A percentile compares a stretch with the other conserved stretches of the same genome.
Conservation (phyloP, 2,329 filamentous ascomycete genomes). For the Aspergillus pseudonomiae region DNA sequence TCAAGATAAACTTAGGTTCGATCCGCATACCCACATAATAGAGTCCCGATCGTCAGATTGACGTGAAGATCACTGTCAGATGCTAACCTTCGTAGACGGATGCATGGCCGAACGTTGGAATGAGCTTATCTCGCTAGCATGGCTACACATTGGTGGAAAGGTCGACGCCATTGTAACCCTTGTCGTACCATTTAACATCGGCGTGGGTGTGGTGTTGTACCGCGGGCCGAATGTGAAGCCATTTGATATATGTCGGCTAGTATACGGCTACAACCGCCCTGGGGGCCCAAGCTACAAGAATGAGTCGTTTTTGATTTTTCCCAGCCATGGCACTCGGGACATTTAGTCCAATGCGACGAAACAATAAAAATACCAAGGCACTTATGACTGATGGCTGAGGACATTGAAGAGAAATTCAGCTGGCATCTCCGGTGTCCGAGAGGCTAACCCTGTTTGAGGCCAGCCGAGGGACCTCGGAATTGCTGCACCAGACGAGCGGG, state of each 20-base stretch:
- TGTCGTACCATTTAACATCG: background rate
- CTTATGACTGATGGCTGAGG: too few species aligned
- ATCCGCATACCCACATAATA: slow-evolving; percentile 5
- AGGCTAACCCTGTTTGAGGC: background rate
- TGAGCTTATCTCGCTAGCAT: background rate
- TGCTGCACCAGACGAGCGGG: background rate
- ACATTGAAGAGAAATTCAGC: too few species aligned
- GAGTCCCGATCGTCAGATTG: background rate
- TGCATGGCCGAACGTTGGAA: background rate
- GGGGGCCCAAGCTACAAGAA: background rate
- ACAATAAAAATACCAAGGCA: too few species aligned
- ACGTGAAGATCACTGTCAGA: background rate
- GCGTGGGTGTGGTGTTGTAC: background rate
- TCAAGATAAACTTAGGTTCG: background rate
- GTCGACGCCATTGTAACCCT: background rate
- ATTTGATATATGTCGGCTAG: background rate
- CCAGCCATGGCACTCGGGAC: background rate
- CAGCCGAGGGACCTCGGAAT: background rate
- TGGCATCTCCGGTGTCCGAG: background rate
- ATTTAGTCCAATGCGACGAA: too few species aligned
- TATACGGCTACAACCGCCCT: too few species aligned
- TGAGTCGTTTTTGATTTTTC: background rate
- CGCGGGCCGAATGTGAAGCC: background rate
- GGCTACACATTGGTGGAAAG: background rate
- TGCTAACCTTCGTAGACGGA: background rate